These are phyloP conservation scores for Pyricularia sp. DNA, from an alignment of 2,329 filamentous ascomycete species.

Conservation along the genomic window DNA sequence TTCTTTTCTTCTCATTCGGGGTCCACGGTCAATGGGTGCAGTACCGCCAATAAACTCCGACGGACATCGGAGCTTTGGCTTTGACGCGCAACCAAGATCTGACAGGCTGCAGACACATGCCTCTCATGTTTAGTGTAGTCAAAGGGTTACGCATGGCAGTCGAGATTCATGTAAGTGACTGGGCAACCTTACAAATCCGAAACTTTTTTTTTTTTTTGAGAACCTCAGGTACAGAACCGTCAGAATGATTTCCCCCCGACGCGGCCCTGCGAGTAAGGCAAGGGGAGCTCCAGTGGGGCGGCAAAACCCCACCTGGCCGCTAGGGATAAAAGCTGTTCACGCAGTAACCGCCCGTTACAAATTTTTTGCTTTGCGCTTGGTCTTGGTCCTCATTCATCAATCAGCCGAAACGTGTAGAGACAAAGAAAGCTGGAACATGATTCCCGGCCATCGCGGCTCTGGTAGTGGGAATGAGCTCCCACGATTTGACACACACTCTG, in stretches of 20 bases:
- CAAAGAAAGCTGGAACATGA: background rate
- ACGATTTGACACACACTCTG: constrained; percentile 43
- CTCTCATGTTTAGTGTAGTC: background rate
- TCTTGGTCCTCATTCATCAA: background rate
- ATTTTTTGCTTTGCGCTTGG: background rate
- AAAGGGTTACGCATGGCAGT: too few species aligned
- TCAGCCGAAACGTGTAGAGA: background rate
- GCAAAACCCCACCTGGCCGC: background rate
- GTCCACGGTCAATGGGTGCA: too few species aligned
- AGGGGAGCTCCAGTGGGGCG: background rate
- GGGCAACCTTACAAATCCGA: too few species aligned
- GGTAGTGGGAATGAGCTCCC: constrained; percentile 29
- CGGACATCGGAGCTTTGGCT: background rate
- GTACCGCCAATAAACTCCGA: background rate
- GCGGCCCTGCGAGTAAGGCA: background rate
- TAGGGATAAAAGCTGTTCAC: background rate
- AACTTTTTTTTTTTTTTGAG: too few species aligned
- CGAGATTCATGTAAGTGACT: too few species aligned
- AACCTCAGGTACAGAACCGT: background rate
- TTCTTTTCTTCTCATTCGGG: too few species aligned
- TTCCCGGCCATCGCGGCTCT: background rate
- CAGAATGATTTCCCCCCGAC: background rate
- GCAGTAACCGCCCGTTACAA: background rate
- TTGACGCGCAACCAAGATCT: background rate
- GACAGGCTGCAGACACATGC: background rate